Evolutionary conservation across 768 basidiomycete species (phyloP), one percentile per base, ranked within the genome.

Genomic region (Antrodiella citrinella): DNA sequence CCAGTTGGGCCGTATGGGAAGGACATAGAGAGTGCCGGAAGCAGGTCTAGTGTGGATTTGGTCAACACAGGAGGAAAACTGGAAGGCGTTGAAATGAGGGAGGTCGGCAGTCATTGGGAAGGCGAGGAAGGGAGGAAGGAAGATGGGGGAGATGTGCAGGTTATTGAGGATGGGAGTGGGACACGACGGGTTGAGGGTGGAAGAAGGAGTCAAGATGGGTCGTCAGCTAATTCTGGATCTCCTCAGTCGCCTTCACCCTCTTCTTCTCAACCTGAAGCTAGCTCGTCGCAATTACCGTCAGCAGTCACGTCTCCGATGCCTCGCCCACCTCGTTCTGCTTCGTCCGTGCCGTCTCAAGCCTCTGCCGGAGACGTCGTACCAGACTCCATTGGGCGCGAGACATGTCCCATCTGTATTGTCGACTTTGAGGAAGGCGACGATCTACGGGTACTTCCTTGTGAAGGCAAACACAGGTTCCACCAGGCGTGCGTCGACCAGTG

Each of bases 351-450:
- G 40, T 50, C 52, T 15, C 54, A 45, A 21, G 19, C 39, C 12
- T 45, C 59, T 26, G 57, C 58, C 21, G 68, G 71, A 49, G 73
- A 76, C 30, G 65, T 78, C 13, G 72, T 80, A 46, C 84, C 82
- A 1, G 80, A 75, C 35, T 74, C 77, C 12, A 88, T 90, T 26
- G 86, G 86, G 3, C 77, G 80, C 35, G 87, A 92, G 65, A 91
- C 85, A 11, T 97, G 94, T 68, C 93, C 94, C 3, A 97, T 97
- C 53, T 97, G 94, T 65, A 85, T 97, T 52, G 75, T 90, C 42
- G 92, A 95, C 58, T 97, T 97, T 59, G 88, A 93, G 64, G 86
- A 89, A 53, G 94, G 92, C 1, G 94, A 97, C 59, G 90, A 95
- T 63, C 67, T 96, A 12, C 82, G 94, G 20, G 76, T 95, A 38